These are phyloP conservation scores for Exsudoporus frostii DNA, from an alignment of 768 basidiomycete genomes.

Conservation along the genomic window DNA sequence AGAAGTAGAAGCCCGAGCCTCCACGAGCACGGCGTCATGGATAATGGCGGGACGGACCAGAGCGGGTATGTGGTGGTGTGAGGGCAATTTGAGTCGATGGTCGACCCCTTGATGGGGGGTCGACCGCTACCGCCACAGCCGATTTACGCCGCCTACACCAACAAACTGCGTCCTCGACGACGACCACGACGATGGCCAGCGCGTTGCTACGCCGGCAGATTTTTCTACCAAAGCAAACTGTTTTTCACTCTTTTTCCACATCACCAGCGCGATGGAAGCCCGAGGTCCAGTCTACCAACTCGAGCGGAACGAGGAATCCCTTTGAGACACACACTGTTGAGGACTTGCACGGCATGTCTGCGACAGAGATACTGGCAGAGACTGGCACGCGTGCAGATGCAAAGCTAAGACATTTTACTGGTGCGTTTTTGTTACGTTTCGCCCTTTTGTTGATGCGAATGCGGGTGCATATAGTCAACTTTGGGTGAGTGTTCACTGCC, in stretches of 20 bases:
- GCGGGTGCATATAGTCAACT: slow-evolving; percentile 67
- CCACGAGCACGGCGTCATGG: neutral
- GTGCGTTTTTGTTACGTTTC: slow-evolving; percentile 39
- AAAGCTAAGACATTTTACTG: slow-evolving; percentile 91
- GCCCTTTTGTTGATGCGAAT: slow-evolving; percentile 5
- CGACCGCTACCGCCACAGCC: slow-evolving; percentile 20
- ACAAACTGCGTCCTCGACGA: slow-evolving; percentile 20
- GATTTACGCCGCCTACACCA: slow-evolving; percentile 22
- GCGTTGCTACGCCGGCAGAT: slow-evolving; percentile 61
- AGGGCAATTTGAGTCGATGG: slow-evolving; percentile 1
- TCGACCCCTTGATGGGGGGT: slow-evolving; percentile 28
- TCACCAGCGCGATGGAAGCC: slow-evolving; percentile 22
- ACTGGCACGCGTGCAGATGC: slow-evolving; percentile 67
- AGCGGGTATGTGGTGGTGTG: neutral
- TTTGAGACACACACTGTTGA: slow-evolving; percentile 76
- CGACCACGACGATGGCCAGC: slow-evolving; percentile 56
- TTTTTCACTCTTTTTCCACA: slow-evolving; percentile 26
- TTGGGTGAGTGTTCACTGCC: slow-evolving; percentile 53
- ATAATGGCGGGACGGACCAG: neutral
- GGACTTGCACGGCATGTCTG: slow-evolving; percentile 77
- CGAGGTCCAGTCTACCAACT: slow-evolving; percentile 25
- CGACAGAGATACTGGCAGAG: slow-evolving; percentile 78
- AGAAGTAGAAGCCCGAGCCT: neutral
- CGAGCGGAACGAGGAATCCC: slow-evolving; percentile 40
- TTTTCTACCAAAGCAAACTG: slow-evolving; percentile 30